A percentile compares a stretch with the other conserved stretches of the same genome.
phyloP scores from a whole-genome alignment of 306 rosid genomes.

The Cucumis cinereus region DNA sequence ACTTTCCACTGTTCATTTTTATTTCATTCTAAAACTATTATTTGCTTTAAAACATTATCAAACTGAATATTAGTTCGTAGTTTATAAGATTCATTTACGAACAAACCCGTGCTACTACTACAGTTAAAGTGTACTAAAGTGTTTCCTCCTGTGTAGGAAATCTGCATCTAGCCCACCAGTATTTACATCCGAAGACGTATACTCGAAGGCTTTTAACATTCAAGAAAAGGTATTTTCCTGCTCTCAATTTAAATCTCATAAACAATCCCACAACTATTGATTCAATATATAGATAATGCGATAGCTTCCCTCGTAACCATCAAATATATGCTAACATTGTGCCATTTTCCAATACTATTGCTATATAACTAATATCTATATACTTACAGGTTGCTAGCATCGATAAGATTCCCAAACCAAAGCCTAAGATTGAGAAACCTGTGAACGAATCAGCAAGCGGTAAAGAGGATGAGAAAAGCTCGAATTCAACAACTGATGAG shows the following conservation, averaged over 20 bases:
- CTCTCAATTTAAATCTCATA: not conserved
- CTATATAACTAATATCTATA: not conserved
- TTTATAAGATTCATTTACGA: not conserved
- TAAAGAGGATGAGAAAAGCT: conserved; percentile 22
- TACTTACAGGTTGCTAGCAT: conserved; percentile 39
- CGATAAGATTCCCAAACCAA: conserved; percentile 80
- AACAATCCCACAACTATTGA: not conserved
- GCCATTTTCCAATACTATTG: not conserved
- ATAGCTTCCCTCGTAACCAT: not conserved
- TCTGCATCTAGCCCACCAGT: conserved; percentile 53
- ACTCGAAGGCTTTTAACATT: conserved; percentile 38
- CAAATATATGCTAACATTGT: not conserved
- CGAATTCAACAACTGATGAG: conserved; percentile 35
- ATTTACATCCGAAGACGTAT: conserved; percentile 78
- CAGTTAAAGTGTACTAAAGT: not conserved
- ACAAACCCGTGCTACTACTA: not conserved
- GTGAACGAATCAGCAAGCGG: conserved; percentile 40
- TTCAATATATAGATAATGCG: not conserved
- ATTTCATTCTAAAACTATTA: not conserved
- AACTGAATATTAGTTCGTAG: not conserved
- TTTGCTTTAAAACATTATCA: not conserved
- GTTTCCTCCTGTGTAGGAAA: conserved; percentile 25
- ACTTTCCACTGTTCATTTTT: not conserved
- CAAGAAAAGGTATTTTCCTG: conserved; percentile 55
- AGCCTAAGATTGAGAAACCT: conserved; percentile 65